A percentile compares a stretch with the other conserved stretches of the same genome.
Conservation (phyloP, 768 basidiomycete species). For the Mycena sanguinolenta region DNA sequence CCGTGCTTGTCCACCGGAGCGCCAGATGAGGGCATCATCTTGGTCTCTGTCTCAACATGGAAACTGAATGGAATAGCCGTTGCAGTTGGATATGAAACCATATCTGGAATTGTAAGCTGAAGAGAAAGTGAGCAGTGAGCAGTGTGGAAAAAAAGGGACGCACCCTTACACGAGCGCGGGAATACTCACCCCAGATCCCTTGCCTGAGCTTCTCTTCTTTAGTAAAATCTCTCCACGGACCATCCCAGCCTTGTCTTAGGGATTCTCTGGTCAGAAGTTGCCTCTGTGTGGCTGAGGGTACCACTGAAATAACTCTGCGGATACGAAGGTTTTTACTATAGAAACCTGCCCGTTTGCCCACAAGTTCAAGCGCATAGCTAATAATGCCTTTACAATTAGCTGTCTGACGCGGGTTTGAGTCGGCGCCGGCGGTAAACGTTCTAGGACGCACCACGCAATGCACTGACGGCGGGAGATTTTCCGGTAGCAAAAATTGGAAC, state of each 20-base stretch:
- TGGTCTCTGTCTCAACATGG: conserved; percentile 29
- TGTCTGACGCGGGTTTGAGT: neutral
- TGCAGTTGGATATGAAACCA: conserved; percentile 20
- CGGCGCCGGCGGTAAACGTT: neutral
- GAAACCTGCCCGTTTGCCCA: conserved; percentile 19
- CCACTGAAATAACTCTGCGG: conserved; percentile 26
- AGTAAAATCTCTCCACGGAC: conserved; percentile 6
- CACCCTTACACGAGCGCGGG: conserved; percentile 19
- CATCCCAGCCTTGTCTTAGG: conserved; percentile 22
- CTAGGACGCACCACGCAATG: conserved; percentile 4
- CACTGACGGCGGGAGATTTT: conserved; percentile 20
- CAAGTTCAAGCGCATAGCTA: conserved; percentile 31
- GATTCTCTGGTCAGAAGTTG: conserved; percentile 17
- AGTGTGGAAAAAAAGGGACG: neutral
- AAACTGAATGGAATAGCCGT: conserved; percentile 30
- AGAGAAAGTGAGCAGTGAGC: neutral
- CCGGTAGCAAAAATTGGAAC: conserved; percentile 19
- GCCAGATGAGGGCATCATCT: conserved; percentile 19
- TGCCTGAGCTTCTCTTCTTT: conserved; percentile 20
- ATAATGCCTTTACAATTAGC: neutral
- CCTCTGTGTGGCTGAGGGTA: conserved; percentile 24
- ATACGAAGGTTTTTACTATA: conserved; percentile 25
- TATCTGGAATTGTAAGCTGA: conserved; percentile 24
- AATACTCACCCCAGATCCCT: conserved; percentile 34
- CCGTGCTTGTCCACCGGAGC: conserved; percentile 29